Evolutionary conservation across 106 monocot genomes (phyloP).

Genomic region (Chionographis japonica): DNA sequence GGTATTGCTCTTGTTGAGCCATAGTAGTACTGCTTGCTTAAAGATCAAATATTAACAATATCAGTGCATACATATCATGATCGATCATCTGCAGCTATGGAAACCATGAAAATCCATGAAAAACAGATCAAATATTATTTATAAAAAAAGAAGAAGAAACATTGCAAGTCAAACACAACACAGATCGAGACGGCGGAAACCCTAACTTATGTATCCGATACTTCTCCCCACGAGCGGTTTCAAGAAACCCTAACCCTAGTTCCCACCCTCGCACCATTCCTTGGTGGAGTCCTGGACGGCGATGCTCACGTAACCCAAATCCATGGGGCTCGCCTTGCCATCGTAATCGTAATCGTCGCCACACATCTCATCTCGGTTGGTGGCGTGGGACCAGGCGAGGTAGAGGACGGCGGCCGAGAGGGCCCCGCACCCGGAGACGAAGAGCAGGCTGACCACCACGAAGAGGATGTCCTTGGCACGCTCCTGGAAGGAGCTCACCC

Average conservation of each 20-base stretch:
- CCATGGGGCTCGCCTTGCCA: constrained; percentile 40
- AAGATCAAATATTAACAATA: no score
- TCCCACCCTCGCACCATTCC: constrained; percentile 36
- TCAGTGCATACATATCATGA: no score
- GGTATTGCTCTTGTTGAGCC: no score
- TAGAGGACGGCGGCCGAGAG: constrained; percentile 63
- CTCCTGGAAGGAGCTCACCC: constrained; percentile 40
- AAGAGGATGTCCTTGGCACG: constrained; percentile 68
- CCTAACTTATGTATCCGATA: no score
- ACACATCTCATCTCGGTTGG: constrained; percentile 23
- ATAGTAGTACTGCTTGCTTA: no score
- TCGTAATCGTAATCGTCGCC: constrained; percentile 13
- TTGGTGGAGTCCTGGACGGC: constrained; percentile 14
- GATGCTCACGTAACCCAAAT: constrained; percentile 50
- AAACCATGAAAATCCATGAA: no score
- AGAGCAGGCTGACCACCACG: constrained; percentile 61
- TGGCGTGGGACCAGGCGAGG: constrained; percentile 44
- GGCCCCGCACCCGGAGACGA: constrained; percentile 71
- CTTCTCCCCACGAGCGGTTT: neutral
- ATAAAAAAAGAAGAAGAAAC: no score
- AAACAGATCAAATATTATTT: no score
- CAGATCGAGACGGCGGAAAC: no score
- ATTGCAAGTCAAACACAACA: no score
- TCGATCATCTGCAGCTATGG: no score
- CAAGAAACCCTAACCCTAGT: constrained; percentile 26